These are phyloP conservation scores for Plasmodium ovale DNA, from an alignment of 169 alveolate genomes.

Conservation along the genomic window DNA sequence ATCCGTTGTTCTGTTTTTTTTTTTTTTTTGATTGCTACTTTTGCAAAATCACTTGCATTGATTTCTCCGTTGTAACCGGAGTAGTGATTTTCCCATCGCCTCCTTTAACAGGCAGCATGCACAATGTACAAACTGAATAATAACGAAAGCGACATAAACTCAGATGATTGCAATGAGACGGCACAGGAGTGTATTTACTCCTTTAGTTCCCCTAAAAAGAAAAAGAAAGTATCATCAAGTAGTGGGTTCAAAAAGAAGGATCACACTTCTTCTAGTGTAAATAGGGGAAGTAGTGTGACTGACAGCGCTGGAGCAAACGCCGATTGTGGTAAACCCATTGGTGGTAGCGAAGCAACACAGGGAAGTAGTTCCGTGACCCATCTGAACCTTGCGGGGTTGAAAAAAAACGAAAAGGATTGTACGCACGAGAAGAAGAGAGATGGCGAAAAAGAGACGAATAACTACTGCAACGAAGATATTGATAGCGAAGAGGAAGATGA, in stretches of 20 bases:
- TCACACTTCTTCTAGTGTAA: neutral
- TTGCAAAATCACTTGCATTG: no score
- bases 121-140: conserved; percentile 47
- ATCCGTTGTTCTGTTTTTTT: no score
- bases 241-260: neutral
- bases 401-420: conserved; percentile 19
- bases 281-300: neutral
- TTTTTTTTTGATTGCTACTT: no score
- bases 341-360: neutral
- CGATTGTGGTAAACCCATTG: no score
- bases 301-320: neutral
- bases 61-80: no score
- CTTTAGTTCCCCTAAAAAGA: conserved; percentile 50
- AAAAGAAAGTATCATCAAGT: neutral
- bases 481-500: neutral
- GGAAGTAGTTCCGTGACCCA: neutral
- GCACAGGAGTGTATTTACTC: conserved; percentile 68
- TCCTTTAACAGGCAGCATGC: neutral
- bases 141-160: conserved; percentile 62
- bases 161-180: conserved; percentile 72
- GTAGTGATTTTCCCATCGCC: no score
- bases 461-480: neutral
- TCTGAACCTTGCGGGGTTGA: conserved; percentile 10
- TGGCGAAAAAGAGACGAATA: neutral
- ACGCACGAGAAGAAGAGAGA: neutral